phyloP scores from a whole-genome alignment of 1,284 basidiomycete species.

The Apiotrichum mycotoxinovorans region DNA sequence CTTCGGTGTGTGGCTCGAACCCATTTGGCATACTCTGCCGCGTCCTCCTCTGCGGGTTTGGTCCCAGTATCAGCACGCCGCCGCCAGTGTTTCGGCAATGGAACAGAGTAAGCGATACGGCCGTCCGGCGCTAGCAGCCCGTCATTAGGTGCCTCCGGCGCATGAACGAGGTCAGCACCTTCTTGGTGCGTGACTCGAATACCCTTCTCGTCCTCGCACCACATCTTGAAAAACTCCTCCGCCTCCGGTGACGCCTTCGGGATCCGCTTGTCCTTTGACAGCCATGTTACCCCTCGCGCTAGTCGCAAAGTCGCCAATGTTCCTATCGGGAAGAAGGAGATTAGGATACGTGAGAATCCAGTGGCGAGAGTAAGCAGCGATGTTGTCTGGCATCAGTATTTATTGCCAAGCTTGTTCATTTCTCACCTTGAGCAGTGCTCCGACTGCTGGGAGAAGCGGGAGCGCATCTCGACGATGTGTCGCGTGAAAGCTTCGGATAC shows the following conservation, averaged over 20 bases:
- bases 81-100: constrained; percentile 17
- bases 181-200: constrained; percentile 25
- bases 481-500: constrained; percentile 33
- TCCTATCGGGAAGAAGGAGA: constrained; percentile 48
- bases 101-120: constrained; percentile 28
- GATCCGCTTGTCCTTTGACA: constrained; percentile 22
- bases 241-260: constrained; percentile 34
- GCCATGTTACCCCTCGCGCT: constrained; percentile 24
- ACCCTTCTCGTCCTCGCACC: constrained; percentile 41
- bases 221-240: constrained; percentile 43
- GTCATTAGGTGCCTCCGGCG: constrained; percentile 17
- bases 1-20: background rate
- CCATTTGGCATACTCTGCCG: constrained; percentile 5
- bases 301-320: constrained; percentile 35
- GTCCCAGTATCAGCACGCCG: background rate
- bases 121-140: constrained; percentile 28
- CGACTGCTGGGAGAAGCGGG: constrained; percentile 40
- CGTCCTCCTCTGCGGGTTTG: constrained; percentile 11
- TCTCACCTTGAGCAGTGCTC: constrained; percentile 44
- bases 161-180: constrained; percentile 13
- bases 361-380: constrained; percentile 43
- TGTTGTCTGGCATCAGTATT: constrained; percentile 53
- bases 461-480: constrained; percentile 39
- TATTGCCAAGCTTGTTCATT: background rate
- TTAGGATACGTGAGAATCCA: constrained; percentile 40